Evolutionary conservation across 1,284 basidiomycete genomes (phyloP).

Genomic region (Cryptococcus floricola): DNA sequence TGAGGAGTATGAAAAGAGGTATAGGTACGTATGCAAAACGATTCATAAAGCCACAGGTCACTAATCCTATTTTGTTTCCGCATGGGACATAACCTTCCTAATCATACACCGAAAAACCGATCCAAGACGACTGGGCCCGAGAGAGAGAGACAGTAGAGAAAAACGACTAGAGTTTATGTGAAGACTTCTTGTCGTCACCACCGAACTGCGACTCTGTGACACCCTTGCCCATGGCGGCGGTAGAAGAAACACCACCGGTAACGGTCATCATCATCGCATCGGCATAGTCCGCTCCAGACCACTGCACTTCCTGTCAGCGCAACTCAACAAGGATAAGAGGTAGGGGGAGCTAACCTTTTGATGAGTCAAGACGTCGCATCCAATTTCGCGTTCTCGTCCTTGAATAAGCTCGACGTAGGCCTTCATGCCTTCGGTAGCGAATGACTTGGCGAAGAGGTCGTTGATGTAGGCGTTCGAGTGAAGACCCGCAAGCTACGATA

Average conservation of each 20-base stretch:
- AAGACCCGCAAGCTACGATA: slow-evolving; percentile 75
- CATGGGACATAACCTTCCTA: no score
- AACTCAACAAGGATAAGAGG: slow-evolving; percentile 16
- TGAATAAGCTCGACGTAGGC: slow-evolving; percentile 58
- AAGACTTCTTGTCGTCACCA: slow-evolving; percentile 17
- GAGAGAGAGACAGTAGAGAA: no score
- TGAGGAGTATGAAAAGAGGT: no score
- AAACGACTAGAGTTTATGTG: slow-evolving; percentile 20
- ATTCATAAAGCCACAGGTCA: no score
- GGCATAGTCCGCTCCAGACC: slow-evolving; percentile 91
- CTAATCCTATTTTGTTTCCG: no score
- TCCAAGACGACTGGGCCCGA: no score
- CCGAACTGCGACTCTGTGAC: slow-evolving; percentile 87
- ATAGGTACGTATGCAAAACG: no score
- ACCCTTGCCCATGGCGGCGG: slow-evolving; percentile 90
- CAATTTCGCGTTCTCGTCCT: slow-evolving; percentile 81
- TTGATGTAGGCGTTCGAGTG: slow-evolving; percentile 98
- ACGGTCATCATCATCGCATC: slow-evolving; percentile 90
- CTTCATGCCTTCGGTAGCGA: slow-evolving; percentile 73
- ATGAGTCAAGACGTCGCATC: slow-evolving; percentile 76
- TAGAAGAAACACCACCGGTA: slow-evolving; percentile 91
- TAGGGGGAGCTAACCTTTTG: slow-evolving; percentile 53
- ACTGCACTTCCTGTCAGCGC: slow-evolving; percentile 52
- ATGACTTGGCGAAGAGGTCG: slow-evolving; percentile 83
- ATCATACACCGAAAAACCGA: no score